Evolutionary conservation across 2,329 filamentous ascomycete genomes (phyloP).

Genomic region (Trichophyton rubrum): DNA sequence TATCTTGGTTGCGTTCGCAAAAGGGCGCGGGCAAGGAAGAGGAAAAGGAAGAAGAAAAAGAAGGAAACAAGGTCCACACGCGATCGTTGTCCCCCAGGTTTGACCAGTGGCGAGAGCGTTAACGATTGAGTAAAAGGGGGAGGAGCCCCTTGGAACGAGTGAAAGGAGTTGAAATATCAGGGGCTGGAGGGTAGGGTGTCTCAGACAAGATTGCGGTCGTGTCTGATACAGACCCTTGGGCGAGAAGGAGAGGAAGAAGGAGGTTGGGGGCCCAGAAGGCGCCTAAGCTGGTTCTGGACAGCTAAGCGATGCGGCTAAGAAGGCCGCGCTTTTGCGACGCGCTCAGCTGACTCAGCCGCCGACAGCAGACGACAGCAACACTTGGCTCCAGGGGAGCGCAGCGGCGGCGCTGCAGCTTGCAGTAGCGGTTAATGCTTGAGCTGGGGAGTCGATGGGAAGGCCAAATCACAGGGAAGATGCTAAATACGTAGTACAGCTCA

Average conservation of each 20-base stretch:
- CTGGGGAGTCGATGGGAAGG: neutral
- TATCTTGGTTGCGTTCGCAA: neutral
- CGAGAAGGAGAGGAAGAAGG: neutral
- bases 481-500: neutral
- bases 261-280: constrained; percentile 1
- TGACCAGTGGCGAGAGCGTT: neutral
- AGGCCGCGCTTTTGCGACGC: neutral
- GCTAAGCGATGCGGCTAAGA: constrained; percentile 1
- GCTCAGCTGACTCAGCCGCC: constrained; percentile 2
- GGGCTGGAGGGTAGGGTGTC: neutral
- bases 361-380: neutral
- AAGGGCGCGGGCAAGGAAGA: neutral
- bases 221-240: constrained; percentile 3
- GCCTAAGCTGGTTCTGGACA: constrained; percentile 6
- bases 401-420: neutral
- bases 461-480: neutral
- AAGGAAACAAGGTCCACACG: neutral
- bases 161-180: neutral
- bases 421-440: neutral
- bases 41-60: neutral
- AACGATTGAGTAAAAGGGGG: neutral
- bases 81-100: neutral
- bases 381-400: constrained; percentile 2
- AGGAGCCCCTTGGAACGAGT: neutral
- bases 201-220: neutral